phyloP scores from a whole-genome alignment of 2,329 filamentous ascomycete genomes.

The Fusarium cyanostomum region DNA sequence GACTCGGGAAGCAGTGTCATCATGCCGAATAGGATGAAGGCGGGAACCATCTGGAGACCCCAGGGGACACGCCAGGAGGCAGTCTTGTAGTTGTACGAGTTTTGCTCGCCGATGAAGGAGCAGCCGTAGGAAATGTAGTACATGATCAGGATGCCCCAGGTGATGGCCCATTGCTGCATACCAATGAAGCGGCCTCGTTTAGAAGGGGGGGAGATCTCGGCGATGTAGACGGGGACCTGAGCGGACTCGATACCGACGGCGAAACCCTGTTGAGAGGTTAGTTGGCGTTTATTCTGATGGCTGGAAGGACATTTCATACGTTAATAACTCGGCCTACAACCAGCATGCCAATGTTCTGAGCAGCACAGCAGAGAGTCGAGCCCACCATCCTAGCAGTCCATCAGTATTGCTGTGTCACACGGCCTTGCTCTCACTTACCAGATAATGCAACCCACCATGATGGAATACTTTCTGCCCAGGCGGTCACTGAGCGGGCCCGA shows the following conservation, averaged over 20 bases:
- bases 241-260: constrained; percentile 72
- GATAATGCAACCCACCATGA: constrained; percentile 60
- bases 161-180: constrained; percentile 76
- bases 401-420: neutral
- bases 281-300: no score
- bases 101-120: constrained; percentile 61
- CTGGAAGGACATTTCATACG: no score
- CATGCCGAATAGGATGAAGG: constrained; percentile 65
- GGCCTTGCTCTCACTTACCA: constrained; percentile 52
- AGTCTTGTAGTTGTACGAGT: constrained; percentile 59
- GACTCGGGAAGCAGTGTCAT: constrained; percentile 63
- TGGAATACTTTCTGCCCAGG: constrained; percentile 59
- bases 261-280: no score
- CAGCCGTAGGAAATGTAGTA: constrained; percentile 75
- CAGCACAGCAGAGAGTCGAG: constrained; percentile 56
- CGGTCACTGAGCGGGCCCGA: constrained; percentile 61
- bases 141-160: constrained; percentile 74
- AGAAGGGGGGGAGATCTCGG: constrained; percentile 72
- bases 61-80: constrained; percentile 69
- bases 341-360: constrained; percentile 50
- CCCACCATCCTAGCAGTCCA: constrained; percentile 54
- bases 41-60: constrained; percentile 68
- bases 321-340: constrained; percentile 69
- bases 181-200: constrained; percentile 50
- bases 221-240: constrained; percentile 76